Evolutionary conservation across 495 filamentous ascomycete genomes (phyloP), one percentile per base, ranked within the genome.

Genomic region (Hypoxylon subgilvum): DNA sequence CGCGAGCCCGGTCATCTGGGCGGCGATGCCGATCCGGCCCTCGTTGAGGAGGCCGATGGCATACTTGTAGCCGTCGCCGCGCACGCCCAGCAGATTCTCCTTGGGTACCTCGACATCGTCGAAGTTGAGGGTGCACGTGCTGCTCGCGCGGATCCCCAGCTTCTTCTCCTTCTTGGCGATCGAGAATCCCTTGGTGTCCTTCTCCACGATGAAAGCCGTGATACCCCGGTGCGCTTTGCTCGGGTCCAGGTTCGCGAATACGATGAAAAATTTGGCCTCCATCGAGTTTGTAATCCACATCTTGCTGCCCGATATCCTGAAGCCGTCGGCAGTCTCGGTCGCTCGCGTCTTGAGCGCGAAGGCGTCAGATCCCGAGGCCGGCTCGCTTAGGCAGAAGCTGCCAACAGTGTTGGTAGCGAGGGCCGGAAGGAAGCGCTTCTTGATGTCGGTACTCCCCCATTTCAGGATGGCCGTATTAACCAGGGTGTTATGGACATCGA

Each of bases 81-180:
- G 84, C 68, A 90, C 79, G 43, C 94, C 94, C 5, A 99, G 81
- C 5, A 99, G 74, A 72, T 96, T 93, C 68, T 86, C 88, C 71
- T 86, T 86, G 85, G 78, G 93, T 13, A 99, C 84, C 67, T 94
- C 86, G 18, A 97, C 93, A 67, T 97, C 94, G 73, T 99, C 94
- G 58, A 99, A 97, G 81, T 87, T 99, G 68, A 99, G 81, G 39
- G 95, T 91, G 74, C 94, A 99, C 16, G 94, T 99, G 78, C 88
- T 92, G 77, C 89, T 93, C 2, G 94, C 94, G 48, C 81, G 85
- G 76, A 99, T 99, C 35, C 94, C 94, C 25, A 99, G 85, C 81
- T 99, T 99, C 86, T 96, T 96, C 81, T 99, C 94, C 80, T 99
- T 99, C 84, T 99, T 99, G 14, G 94, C 90, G 70, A 99, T 92